phyloP scores from a whole-genome alignment of 352 stramenopile genomes.

The Plasmopara halstedii region DNA sequence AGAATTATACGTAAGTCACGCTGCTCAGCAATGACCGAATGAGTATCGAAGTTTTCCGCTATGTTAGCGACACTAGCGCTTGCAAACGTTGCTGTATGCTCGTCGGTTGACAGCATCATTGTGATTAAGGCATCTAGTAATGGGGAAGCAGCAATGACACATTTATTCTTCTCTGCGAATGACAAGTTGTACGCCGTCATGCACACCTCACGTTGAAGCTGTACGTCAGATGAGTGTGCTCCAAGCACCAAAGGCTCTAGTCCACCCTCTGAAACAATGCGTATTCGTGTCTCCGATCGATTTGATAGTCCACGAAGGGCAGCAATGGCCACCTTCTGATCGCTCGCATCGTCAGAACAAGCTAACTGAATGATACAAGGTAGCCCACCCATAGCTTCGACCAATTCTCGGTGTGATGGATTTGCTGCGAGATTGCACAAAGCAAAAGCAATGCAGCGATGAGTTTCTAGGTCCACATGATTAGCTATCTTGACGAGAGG shows the following conservation, averaged over 20 bases:
- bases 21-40: constrained; percentile 68
- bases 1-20: constrained; percentile 76
- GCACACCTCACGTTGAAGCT: constrained; percentile 83
- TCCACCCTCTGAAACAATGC: constrained; percentile 86
- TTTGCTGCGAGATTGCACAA: constrained; percentile 94
- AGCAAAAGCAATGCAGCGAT: constrained; percentile 94
- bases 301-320: constrained; percentile 88
- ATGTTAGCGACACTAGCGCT: constrained; percentile 89
- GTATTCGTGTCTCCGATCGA: constrained; percentile 69
- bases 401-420: constrained; percentile 66
- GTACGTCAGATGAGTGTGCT: constrained; percentile 51
- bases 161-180: constrained; percentile 93
- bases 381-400: constrained; percentile 91
- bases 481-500: constrained; percentile 92
- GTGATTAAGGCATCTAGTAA: constrained; percentile 75
- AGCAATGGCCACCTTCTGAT: constrained; percentile 89
- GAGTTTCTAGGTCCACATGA: constrained; percentile 89
- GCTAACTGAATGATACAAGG: constrained; percentile 93
- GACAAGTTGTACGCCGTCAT: constrained; percentile 89
- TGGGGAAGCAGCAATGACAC: constrained; percentile 82
- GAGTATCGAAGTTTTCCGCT: constrained; percentile 87
- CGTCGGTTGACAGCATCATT: constrained; percentile 80
- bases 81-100: constrained; percentile 54
- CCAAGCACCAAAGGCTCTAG: constrained; percentile 86
- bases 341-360: constrained; percentile 78